Evolutionary conservation across 305 asterid genomes (phyloP), one percentile per base, ranked within the genome.

Genomic region (Solanum hybrid): DNA sequence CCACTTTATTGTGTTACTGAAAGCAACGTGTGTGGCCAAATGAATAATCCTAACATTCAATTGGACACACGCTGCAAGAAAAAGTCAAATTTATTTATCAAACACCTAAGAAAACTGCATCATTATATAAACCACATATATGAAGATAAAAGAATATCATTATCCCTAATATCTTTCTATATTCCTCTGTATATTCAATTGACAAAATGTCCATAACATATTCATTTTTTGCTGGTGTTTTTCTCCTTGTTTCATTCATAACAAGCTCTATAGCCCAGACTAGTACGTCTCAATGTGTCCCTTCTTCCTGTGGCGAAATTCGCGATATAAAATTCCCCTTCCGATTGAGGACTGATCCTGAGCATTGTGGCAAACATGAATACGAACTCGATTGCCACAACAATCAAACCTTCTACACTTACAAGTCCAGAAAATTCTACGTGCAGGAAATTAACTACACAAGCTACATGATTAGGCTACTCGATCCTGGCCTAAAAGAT

Each of bases 271-370:
- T 22, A 79, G 90, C 89, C 26, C 39, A 79, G 26, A 79, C 0
- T 38, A 37, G 34, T 29, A 32, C 31, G 3, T 20, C 72, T 61
- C 72, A 20, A 20, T 34, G 61, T 14, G 68, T 41, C 87, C 73
- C 90, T 37, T 70, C 91, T 45, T 91, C 90, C 37, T 91, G 92
- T 37, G 91, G 92, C 5, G 11, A 79, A 3, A 87, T 89, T 65
- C 61, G 24, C 14, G 17, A 87, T 36, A 91, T 91, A 33, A 87
- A 79, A 27, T 87, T 68, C 34, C 92, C 92, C 3, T 91, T 89
- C 84, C 79, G 90, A 83, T 88, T 89, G 65, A 86, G 37, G 45
- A 33, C 73, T 31, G 92, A 89, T 51, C 91, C 90, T 0, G 10
- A n/a, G 32, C 29, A 86, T 78, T 91, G 91, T 75, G 91, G 91